These are phyloP conservation scores for Saccharomycopsis selenospora DNA, from an alignment of 805 yeast genomes.

Conservation along the genomic window DNA sequence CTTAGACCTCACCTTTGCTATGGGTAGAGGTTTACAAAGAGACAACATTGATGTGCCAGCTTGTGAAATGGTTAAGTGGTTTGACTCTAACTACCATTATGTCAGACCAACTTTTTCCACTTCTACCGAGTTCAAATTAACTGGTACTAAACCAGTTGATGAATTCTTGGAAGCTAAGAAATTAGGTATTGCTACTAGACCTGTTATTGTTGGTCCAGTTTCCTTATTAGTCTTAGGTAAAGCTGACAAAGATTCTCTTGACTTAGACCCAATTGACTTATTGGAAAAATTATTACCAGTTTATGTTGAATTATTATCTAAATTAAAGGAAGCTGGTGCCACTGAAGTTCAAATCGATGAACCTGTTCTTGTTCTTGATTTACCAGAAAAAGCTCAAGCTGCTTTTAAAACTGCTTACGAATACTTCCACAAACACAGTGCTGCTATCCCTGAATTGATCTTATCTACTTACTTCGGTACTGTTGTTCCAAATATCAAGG, in stretches of 20 bases:
- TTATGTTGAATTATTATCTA: constrained; percentile 79
- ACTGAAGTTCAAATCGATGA: constrained; percentile 93
- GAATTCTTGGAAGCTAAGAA: constrained; percentile 98
- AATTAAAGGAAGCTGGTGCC: constrained; percentile 93
- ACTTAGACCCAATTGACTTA: constrained; percentile 85
- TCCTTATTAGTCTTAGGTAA: constrained; percentile 93
- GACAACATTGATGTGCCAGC: constrained; percentile 98
- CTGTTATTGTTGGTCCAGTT: constrained; percentile 94
- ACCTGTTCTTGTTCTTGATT: constrained; percentile 92
- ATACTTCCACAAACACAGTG: constrained; percentile 54
- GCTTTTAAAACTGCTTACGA: constrained; percentile 88
- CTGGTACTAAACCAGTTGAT: constrained; percentile 93
- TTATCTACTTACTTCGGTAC: constrained; percentile 97
- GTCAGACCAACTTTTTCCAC: constrained; percentile 98
- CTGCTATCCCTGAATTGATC: constrained; percentile 67
- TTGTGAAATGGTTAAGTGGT: constrained; percentile 99
- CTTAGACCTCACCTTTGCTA: constrained; percentile 91
- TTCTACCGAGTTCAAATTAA: constrained; percentile 91
- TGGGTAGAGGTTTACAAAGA: constrained; percentile 99
- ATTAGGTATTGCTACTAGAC: constrained; percentile 94
- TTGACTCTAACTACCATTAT: constrained; percentile 98
- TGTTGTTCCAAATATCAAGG: constrained; percentile 89
- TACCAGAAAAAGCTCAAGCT: constrained; percentile 73
- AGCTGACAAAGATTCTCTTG: constrained; percentile 96
- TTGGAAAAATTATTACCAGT: constrained; percentile 88